Conservation (phyloP, 257 asterid species). For the Ligustrum vulgare region DNA sequence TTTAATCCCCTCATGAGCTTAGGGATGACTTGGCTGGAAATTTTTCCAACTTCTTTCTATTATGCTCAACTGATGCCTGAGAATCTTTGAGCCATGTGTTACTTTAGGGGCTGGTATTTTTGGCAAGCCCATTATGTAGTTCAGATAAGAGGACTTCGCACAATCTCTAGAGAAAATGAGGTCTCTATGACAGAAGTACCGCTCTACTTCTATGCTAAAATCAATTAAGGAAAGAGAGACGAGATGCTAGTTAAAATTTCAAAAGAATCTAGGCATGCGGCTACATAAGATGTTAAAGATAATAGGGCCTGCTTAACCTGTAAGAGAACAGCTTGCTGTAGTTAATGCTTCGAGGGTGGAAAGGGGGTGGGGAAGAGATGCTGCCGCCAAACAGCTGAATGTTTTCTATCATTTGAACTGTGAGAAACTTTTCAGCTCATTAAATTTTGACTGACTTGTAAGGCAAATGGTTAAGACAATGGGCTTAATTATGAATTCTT, state of each 20-base stretch:
- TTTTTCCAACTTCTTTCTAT: neutral
- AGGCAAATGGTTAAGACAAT: neutral
- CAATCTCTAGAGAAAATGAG: neutral
- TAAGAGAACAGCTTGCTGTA: neutral
- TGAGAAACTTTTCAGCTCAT: neutral
- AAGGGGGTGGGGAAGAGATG: neutral
- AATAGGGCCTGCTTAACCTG: neutral
- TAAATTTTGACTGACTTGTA: neutral
- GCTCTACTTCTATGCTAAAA: neutral
- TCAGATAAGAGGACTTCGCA: neutral
- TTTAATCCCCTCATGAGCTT: neutral
- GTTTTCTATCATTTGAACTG: neutral
- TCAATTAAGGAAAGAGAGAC: neutral
- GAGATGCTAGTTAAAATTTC: neutral
- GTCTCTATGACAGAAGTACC: neutral
- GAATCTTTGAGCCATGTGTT: neutral
- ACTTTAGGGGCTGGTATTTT: neutral
- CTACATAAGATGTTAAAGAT: neutral
- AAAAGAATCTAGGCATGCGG: neutral
- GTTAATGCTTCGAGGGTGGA: neutral
- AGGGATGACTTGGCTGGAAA: neutral
- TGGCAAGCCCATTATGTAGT: neutral
- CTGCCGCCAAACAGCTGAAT: neutral
- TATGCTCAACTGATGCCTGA: neutral
- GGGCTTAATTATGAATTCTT: neutral